Conservation (phyloP, 1,284 basidiomycete species). For the Rhodotorula sp. region DNA sequence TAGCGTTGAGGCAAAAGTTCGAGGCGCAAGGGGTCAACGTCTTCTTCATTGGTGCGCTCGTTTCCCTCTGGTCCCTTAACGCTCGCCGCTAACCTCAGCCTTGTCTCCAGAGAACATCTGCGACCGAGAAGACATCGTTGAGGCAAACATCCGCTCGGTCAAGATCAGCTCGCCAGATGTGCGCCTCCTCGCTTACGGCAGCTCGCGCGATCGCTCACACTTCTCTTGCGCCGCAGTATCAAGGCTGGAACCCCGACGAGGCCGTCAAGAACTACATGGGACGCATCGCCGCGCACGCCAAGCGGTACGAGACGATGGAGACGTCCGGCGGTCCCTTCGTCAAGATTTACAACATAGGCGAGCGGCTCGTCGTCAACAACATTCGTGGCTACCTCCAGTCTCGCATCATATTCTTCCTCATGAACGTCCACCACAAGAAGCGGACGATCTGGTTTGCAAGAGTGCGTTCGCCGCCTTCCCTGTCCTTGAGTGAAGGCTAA, state of each 20-base stretch:
- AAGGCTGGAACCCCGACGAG: conserved; percentile 84
- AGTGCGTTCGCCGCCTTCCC: conserved; percentile 54
- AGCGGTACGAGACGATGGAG: conserved; percentile 82
- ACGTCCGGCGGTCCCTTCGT: conserved; percentile 74
- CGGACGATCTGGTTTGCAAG: conserved; percentile 94
- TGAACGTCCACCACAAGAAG: conserved; percentile 82
- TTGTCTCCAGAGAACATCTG: conserved; percentile 48
- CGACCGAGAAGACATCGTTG: conserved; percentile 77
- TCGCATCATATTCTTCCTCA: conserved; percentile 71
- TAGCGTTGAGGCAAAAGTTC: conserved; percentile 76
- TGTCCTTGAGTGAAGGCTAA: conserved; percentile 42
- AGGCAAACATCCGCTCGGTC: conserved; percentile 90
- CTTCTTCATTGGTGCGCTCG: conserved; percentile 74
- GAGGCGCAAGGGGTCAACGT: conserved; percentile 81
- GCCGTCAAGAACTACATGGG: conserved; percentile 87
- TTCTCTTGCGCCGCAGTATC: conserved; percentile 62
- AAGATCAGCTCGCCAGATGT: conserved; percentile 98
- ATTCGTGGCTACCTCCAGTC: conserved; percentile 82
- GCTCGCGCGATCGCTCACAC: background rate
- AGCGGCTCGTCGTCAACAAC: conserved; percentile 82
- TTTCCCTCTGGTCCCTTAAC: too few species aligned
- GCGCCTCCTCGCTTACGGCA: conserved; percentile 46
- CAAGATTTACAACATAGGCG: conserved; percentile 93
- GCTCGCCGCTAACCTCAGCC: background rate
- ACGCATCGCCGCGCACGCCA: conserved; percentile 85